Percentiles rank a stretch among this genome's conserved stretches.
These are phyloP conservation scores for Citrullus mucosospermus DNA, from an alignment of 306 rosid genomes.

Conservation along the genomic window DNA sequence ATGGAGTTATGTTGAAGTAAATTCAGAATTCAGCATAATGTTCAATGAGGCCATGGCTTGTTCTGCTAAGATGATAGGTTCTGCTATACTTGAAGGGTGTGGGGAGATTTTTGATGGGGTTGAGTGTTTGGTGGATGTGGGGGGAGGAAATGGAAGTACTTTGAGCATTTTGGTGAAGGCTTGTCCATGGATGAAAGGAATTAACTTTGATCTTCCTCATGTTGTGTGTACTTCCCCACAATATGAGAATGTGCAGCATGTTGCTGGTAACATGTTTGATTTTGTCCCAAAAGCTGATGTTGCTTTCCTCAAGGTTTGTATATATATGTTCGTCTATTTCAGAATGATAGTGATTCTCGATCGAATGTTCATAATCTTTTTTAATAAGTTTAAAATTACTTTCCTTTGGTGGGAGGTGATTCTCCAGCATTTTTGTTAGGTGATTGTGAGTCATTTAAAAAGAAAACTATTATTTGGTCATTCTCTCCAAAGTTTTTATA, in stretches of 20 bases:
- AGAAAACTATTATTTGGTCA: too few relatives aligned
- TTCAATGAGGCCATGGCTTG: constrained; percentile 64
- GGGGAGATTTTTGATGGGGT: constrained; percentile 32
- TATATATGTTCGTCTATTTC: background rate
- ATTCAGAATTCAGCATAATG: constrained; percentile 17
- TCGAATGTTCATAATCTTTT: too few relatives aligned
- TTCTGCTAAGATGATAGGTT: constrained; percentile 11
- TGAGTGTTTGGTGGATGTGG: constrained; percentile 51
- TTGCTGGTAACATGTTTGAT: constrained; percentile 53
- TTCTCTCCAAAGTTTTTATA: too few relatives aligned
- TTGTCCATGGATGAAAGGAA: constrained; percentile 31
- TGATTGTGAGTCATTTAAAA: too few relatives aligned
- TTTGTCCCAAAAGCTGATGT: constrained; percentile 63
- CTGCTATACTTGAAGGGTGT: constrained; percentile 20
- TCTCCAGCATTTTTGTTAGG: too few relatives aligned
- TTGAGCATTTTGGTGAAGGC: constrained; percentile 20
- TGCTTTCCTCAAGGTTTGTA: constrained; percentile 36
- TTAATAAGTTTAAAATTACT: too few relatives aligned
- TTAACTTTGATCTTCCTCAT: constrained; percentile 66
- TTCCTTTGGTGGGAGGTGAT: too few relatives aligned
- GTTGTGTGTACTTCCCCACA: constrained; percentile 26
- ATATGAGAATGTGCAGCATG: constrained; percentile 21
- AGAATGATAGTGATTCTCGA: too few relatives aligned
- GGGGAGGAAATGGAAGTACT: constrained; percentile 57
- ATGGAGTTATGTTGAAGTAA: constrained; percentile 25